These are phyloP conservation scores for Nicotiana benthamiana DNA, from an alignment of 257 asterid species.

Conservation along the genomic window DNA sequence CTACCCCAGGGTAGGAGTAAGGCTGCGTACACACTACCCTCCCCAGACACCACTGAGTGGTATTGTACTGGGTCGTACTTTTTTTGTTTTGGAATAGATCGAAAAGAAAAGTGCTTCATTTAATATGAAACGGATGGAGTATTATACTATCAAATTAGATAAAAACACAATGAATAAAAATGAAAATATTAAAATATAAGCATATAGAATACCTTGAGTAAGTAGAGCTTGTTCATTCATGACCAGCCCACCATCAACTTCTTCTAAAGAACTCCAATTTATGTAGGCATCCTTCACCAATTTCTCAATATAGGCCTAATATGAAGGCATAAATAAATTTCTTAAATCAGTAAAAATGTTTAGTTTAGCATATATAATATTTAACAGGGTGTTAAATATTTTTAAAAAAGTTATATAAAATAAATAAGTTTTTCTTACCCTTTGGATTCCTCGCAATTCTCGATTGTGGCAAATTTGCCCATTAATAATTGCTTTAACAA, in stretches of 20 bases:
- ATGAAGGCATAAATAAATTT: neutral
- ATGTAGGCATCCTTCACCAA: slow-evolving; percentile 48
- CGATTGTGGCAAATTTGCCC: slow-evolving; percentile 23
- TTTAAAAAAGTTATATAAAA: neutral
- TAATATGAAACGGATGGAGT: too few species aligned
- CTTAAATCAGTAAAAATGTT: neutral
- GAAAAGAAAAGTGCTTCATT: too few species aligned
- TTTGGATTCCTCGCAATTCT: slow-evolving; percentile 20
- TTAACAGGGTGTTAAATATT: neutral
- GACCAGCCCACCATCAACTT: slow-evolving; percentile 30
- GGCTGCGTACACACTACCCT: too few species aligned
- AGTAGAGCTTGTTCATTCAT: slow-evolving; percentile 25
- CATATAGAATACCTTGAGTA: slow-evolving; percentile 27
- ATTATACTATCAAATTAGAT: neutral
- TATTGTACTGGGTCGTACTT: too few species aligned
- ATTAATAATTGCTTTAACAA: slow-evolving; percentile 29
- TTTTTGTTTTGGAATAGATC: too few species aligned
- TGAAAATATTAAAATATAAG: neutral
- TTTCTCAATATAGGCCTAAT: slow-evolving; percentile 31
- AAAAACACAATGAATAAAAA: neutral
- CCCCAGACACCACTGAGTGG: too few species aligned
- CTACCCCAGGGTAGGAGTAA: too few species aligned
- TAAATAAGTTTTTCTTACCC: slow-evolving; percentile 11
- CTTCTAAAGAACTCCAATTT: slow-evolving; percentile 50
- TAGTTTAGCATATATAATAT: neutral